Conservation (phyloP, 805 yeast species). For the Candida incommunis region DNA sequence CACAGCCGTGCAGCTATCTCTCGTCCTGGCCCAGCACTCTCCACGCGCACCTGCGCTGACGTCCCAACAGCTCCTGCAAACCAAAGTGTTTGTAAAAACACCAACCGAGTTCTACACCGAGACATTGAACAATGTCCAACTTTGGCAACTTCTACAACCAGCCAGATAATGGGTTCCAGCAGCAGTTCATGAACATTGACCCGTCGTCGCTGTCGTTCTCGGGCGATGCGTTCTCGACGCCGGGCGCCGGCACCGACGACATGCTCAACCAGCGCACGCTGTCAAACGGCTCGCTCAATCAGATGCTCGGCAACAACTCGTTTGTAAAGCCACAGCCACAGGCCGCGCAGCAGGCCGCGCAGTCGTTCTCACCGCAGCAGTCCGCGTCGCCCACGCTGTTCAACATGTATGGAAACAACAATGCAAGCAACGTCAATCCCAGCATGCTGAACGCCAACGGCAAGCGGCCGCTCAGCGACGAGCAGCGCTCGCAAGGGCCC, state of each 20-base stretch:
- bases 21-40: too few relatives aligned
- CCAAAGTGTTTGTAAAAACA: neutral
- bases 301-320: neutral
- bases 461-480: neutral
- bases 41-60: neutral
- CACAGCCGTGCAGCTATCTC: too few relatives aligned
- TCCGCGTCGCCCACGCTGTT: neutral
- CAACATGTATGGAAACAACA: neutral
- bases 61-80: neutral
- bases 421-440: neutral
- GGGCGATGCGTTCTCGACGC: neutral
- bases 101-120: too few relatives aligned
- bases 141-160: constrained; percentile 1
- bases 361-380: neutral
- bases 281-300: neutral
- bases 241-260: neutral
- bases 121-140: constrained; percentile 1
- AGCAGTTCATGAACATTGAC: constrained; percentile 1
- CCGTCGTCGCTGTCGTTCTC: constrained; percentile 1
- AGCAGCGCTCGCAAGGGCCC: constrained; percentile 1
- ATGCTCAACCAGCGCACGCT: neutral
- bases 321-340: neutral
- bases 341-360: neutral
- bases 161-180: neutral
- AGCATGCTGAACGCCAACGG: neutral